These are phyloP conservation scores for Neurospora cerealis DNA, from an alignment of 495 filamentous ascomycete genomes.

Conservation along the genomic window DNA sequence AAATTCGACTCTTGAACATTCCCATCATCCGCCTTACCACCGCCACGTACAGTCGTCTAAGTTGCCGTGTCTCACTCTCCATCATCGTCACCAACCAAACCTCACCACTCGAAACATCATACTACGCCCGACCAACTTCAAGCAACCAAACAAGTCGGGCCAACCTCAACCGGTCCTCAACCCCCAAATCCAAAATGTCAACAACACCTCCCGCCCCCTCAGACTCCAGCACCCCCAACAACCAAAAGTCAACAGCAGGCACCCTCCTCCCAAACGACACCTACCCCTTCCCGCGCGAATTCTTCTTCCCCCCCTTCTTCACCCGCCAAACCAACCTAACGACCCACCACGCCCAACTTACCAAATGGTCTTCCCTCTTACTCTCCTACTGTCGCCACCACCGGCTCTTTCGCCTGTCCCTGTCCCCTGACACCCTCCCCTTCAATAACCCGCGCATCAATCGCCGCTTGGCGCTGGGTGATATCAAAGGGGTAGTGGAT, in stretches of 20 bases:
- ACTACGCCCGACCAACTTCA: neutral
- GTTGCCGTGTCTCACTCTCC: neutral
- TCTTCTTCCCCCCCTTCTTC: constrained; percentile 68
- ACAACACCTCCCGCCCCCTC: neutral
- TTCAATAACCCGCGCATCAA: constrained; percentile 43
- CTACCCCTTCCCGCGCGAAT: constrained; percentile 41
- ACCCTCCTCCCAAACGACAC: neutral
- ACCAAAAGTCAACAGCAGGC: neutral
- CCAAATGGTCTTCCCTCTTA: constrained; percentile 78
- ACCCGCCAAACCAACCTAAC: constrained; percentile 66
- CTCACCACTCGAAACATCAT: neutral
- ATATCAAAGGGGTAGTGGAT: constrained; percentile 58
- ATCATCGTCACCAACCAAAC: neutral
- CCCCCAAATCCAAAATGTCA: neutral
- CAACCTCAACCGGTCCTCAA: neutral
- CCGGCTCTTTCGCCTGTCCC: constrained; percentile 57
- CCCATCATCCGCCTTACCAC: neutral
- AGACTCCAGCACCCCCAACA: neutral
- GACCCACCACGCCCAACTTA: constrained; percentile 67
- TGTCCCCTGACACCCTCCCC: constrained; percentile 47
- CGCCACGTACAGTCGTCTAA: neutral
- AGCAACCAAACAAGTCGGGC: neutral
- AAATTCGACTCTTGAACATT: neutral
- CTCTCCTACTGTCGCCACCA: constrained; percentile 74
- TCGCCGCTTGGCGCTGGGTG: constrained; percentile 49